Conservation (phyloP, 345 rosid genomes). For the Salix viminalis region DNA sequence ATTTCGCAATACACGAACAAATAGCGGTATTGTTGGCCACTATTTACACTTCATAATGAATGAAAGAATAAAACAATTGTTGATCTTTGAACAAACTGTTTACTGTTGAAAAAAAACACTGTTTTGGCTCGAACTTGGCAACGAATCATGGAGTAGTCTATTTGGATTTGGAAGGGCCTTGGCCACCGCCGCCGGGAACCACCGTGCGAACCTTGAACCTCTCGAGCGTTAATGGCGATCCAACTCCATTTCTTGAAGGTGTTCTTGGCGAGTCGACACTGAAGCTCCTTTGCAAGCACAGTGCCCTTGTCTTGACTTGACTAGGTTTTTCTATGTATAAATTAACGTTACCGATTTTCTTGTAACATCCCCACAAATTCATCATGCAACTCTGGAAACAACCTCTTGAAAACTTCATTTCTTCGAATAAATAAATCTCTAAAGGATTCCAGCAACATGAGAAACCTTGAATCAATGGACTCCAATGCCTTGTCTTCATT, state of each 20-base stretch:
- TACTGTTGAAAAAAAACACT: background rate
- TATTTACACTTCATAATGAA: background rate
- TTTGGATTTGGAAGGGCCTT: slow-evolving; percentile 9
- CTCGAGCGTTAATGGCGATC: slow-evolving; percentile 20
- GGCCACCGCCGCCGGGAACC: slow-evolving; percentile 10
- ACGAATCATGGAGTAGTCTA: background rate
- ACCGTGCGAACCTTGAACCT: slow-evolving; percentile 41
- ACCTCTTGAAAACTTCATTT: slow-evolving; percentile 31
- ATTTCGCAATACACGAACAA: background rate
- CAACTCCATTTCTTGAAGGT: slow-evolving; percentile 11
- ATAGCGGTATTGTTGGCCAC: background rate
- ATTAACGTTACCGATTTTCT: slow-evolving; percentile 5
- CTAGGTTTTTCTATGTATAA: background rate
- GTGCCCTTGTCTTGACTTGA: background rate
- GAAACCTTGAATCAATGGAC: slow-evolving; percentile 31
- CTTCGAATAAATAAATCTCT: slow-evolving; percentile 28
- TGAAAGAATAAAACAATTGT: background rate
- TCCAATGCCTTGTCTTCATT: background rate
- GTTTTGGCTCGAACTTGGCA: background rate
- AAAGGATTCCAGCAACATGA: slow-evolving; percentile 29
- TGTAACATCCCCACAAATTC: slow-evolving; percentile 19
- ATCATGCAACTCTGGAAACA: slow-evolving; percentile 28
- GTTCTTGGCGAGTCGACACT: slow-evolving; percentile 37
- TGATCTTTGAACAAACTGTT: background rate
- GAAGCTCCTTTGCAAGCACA: slow-evolving; percentile 30